Percentiles rank a stretch among this genome's conserved stretches.
Evolutionary conservation across 495 filamentous ascomycete species (phyloP).

Genomic region (Tricharina praecox): DNA sequence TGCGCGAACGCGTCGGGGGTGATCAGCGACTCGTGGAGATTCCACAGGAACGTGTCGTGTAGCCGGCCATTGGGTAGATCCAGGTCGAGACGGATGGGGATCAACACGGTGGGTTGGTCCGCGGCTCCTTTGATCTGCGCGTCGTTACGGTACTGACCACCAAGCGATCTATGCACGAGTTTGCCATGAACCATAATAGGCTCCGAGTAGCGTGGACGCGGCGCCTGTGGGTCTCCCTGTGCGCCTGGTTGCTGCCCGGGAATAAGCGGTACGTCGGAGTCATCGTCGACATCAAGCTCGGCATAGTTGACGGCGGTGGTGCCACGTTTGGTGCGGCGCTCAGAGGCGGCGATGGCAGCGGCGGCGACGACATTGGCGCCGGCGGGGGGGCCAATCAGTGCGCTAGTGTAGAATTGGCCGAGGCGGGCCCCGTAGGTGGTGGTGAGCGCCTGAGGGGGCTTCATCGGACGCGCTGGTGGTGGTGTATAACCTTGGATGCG

Average conservation of each 20-base stretch:
- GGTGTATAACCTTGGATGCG: background rate
- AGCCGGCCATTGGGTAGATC: conserved; percentile 73
- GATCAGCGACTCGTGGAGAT: conserved; percentile 81
- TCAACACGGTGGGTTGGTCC: conserved; percentile 68
- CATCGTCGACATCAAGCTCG: conserved; percentile 82
- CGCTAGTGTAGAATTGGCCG: conserved; percentile 69
- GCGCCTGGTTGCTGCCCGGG: background rate
- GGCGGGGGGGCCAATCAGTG: conserved; percentile 66
- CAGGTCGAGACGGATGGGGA: conserved; percentile 91
- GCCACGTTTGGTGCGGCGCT: conserved; percentile 80
- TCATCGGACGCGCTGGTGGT: conserved; percentile 12
- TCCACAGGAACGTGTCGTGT: conserved; percentile 93
- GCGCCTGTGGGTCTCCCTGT: background rate
- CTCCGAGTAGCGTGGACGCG: background rate
- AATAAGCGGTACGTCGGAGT: background rate
- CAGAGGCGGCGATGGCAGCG: conserved; percentile 47
- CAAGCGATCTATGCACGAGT: background rate
- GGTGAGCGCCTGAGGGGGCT: conserved; percentile 66
- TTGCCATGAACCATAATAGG: background rate
- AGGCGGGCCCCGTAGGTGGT: conserved; percentile 84
- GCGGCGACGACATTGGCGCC: conserved; percentile 39
- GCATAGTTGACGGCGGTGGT: conserved; percentile 95
- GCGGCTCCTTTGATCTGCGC: conserved; percentile 69
- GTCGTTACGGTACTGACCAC: conserved; percentile 36
- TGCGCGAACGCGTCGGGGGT: conserved; percentile 91